Percentiles rank a stretch among this genome's conserved stretches.
Conservation (phyloP, 495 filamentous ascomycete species). For the Penicillium parvum region DNA sequence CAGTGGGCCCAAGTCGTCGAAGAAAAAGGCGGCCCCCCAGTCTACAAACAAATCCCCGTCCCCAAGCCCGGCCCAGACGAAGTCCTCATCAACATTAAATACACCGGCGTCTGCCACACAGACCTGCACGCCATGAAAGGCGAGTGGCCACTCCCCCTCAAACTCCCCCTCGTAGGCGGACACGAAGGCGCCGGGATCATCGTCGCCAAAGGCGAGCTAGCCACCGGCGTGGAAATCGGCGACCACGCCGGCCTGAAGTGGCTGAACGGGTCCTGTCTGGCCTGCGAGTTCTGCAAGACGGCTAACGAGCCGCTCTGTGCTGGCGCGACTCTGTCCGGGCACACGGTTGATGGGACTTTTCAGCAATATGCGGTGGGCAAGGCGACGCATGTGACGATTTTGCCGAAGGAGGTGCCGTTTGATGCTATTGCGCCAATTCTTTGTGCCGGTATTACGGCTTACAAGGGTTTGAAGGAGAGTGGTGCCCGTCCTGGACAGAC, state of each 20-base stretch:
- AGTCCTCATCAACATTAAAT: constrained; percentile 84
- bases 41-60: constrained; percentile 77
- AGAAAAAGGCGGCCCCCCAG: constrained; percentile 64
- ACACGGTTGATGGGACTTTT: constrained; percentile 77
- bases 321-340: constrained; percentile 63
- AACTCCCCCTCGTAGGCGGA: constrained; percentile 80
- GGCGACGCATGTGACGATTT: constrained; percentile 68
- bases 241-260: constrained; percentile 78
- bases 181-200: constrained; percentile 84
- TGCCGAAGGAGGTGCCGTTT: constrained; percentile 66
- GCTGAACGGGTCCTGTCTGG: constrained; percentile 72
- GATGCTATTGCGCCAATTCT: constrained; percentile 75
- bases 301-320: constrained; percentile 66
- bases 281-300: constrained; percentile 69
- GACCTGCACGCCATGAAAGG: constrained; percentile 78
- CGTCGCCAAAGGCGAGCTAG: constrained; percentile 67
- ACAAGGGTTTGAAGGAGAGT: constrained; percentile 87
- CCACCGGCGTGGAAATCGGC: constrained; percentile 63
- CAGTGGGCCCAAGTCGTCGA: constrained; percentile 87
- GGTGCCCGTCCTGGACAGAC: constrained; percentile 67
- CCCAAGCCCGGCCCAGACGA: constrained; percentile 75
- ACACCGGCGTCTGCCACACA: constrained; percentile 87
- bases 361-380: constrained; percentile 86
- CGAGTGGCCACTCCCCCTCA: constrained; percentile 75
- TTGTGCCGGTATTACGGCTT: constrained; percentile 85